Base-by-base conservation (phyloP, 345 rosid genomes). In the Cardamine resedifolia region DNA sequence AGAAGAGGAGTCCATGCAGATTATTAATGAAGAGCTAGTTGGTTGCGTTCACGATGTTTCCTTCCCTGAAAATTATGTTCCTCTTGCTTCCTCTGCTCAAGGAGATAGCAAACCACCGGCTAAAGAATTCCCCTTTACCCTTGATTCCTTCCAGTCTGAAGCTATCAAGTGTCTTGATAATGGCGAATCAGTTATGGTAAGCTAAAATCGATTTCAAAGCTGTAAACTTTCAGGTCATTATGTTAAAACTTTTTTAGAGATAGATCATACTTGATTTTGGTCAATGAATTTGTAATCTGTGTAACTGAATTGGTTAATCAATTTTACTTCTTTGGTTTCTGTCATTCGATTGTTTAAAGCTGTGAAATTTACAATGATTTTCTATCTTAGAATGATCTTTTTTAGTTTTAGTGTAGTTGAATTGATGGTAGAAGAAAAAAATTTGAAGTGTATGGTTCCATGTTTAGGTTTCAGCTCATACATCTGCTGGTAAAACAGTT, bases 401-500 rank as follows among this genome's bases (percentile, higher is more conserved):
- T 58, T 0, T 1, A 57, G 62, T 6, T 58, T 1, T 30, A 15
- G 41, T 70, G 58, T 23, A 15, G 8, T 58, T 60, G 19, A 26
- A 23, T 27, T 66, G 45, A 38, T 12, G 15, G 45, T 48, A 34
- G 11, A 24, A 48, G 4, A 11, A n/a, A 18, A 7, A 15, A 28
- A 52, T 39, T 53, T 83, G 30, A 64, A 70, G 34, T 71, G 61
- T 51, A 23, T 49, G 36, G 52, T 70, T 56, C 23, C 10, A 51
- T 70, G 43, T 36, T 65, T 70, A 95, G 99, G 99, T 91, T 16
- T 95, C 99, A 20, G 99, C 99, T 30, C 99, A 95, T 83, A 95
- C 99, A 23, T 91, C 99, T 16, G 99, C 99, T 73, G 99, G 99
- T 14, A 95, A 95, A 86, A 95, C 99, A 26, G 99, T 88, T 4